phyloP scores from a whole-genome alignment of 148 eudicot genomes.

The Camellia sinensis region DNA sequence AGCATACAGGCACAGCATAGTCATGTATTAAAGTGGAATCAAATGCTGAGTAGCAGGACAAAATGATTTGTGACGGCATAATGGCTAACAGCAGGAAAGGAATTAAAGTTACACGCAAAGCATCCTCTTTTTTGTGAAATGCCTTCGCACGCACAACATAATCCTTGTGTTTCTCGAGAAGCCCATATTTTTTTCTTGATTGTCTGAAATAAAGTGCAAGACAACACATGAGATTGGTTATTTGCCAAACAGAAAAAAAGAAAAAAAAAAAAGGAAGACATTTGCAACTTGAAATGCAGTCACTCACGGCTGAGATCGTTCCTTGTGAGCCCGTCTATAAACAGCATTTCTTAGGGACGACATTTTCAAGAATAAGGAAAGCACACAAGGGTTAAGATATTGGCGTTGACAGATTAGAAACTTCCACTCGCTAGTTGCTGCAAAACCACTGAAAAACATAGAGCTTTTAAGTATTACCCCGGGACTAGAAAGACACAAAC shows the following conservation, averaged over 20 bases:
- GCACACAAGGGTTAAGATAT: background rate
- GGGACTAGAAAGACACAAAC: background rate
- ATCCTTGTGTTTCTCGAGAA: conserved; percentile 87
- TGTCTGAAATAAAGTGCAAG: conserved; percentile 29
- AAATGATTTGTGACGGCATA: background rate
- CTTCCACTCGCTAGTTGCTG: conserved; percentile 10
- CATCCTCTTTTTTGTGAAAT: conserved; percentile 75
- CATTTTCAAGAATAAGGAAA: conserved; percentile 34
- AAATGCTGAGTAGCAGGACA: background rate
- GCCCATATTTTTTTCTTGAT: conserved; percentile 60
- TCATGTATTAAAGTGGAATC: conserved; percentile 1
- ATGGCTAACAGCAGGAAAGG: background rate
- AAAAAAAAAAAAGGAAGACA: background rate
- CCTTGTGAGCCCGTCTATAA: conserved; percentile 68
- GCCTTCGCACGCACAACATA: conserved; percentile 71
- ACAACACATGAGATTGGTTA: conserved; percentile 3
- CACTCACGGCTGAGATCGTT: conserved; percentile 90
- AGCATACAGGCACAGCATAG: background rate
- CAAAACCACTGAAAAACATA: background rate
- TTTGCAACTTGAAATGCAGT: background rate
- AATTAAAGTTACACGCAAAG: conserved; percentile 43
- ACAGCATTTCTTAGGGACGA: conserved; percentile 74
- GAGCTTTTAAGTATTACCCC: background rate
- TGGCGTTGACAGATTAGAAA: background rate
- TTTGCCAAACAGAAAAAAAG: background rate